These are phyloP conservation scores for Tulasnella calospora DNA, from an alignment of 768 basidiomycete genomes.

Conservation along the genomic window DNA sequence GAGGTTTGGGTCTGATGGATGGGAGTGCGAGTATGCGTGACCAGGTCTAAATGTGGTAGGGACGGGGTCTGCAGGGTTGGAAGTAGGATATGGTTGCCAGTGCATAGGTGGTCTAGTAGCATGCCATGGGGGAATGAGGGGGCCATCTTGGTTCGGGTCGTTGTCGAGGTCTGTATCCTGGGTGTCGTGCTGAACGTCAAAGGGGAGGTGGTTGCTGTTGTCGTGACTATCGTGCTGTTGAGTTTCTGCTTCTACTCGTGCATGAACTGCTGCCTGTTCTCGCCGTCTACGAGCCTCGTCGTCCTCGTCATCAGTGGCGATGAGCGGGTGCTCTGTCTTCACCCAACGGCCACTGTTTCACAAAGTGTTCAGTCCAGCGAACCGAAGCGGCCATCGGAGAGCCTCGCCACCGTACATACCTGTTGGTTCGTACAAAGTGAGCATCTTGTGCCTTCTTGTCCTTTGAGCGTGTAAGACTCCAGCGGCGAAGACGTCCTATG, in stretches of 20 bases:
- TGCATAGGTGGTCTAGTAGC: slow-evolving; percentile 10
- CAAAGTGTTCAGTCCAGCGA: slow-evolving; percentile 9
- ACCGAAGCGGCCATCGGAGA: background rate
- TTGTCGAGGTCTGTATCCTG: slow-evolving; percentile 1
- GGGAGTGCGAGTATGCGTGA: slow-evolving; percentile 4
- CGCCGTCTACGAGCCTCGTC: slow-evolving; percentile 24
- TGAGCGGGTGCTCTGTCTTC: slow-evolving; percentile 22
- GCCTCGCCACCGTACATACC: background rate
- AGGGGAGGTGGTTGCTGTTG: background rate
- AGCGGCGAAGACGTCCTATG: slow-evolving; percentile 14
- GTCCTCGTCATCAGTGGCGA: slow-evolving; percentile 24
- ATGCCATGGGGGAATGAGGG: slow-evolving; percentile 24
- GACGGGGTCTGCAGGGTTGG: slow-evolving; percentile 8
- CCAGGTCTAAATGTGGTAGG: background rate
- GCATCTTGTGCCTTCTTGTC: slow-evolving; percentile 20
- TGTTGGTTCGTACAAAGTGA: slow-evolving; percentile 20
- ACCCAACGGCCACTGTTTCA: slow-evolving; percentile 17
- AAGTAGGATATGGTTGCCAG: slow-evolving; percentile 17
- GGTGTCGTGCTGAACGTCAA: slow-evolving; percentile 12
- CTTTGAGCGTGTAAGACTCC: slow-evolving; percentile 23
- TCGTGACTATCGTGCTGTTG: background rate
- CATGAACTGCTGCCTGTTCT: background rate
- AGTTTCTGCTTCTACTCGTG: background rate
- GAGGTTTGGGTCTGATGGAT: slow-evolving; percentile 10
- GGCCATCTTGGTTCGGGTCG: slow-evolving; percentile 10